phyloP scores from a whole-genome alignment of 2,329 filamentous ascomycete species.

The Ophioceras dolichostomum region DNA sequence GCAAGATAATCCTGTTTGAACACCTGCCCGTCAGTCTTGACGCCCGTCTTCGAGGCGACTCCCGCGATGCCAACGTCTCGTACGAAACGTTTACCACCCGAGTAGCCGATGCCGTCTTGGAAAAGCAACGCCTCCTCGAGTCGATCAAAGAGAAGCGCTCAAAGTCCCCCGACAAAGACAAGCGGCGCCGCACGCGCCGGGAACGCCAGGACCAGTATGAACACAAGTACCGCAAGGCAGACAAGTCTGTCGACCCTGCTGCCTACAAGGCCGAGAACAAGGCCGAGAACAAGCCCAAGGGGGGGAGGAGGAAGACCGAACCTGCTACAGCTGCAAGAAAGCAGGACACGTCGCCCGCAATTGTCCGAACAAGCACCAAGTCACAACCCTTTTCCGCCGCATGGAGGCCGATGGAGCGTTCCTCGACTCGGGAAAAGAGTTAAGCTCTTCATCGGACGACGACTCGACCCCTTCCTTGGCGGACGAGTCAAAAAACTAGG shows the following conservation, averaged over 20 bases:
- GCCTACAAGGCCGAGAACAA: too few species aligned
- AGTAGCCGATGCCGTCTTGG: too few species aligned
- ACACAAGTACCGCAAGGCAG: too few species aligned
- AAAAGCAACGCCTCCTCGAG: too few species aligned
- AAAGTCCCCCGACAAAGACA: too few species aligned
- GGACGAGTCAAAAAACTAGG: neutral
- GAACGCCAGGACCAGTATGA: too few species aligned
- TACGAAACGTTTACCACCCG: neutral
- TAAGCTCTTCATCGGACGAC: neutral
- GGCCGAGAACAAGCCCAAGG: too few species aligned
- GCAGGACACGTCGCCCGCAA: neutral
- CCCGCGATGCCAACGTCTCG: neutral
- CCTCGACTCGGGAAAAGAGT: neutral
- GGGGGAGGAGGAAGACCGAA: too few species aligned
- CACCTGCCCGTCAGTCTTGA: neutral
- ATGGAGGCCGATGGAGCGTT: neutral
- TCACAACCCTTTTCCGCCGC: neutral
- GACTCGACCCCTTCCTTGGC: neutral
- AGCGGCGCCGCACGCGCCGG: too few species aligned
- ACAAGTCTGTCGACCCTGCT: too few species aligned
- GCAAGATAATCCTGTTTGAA: neutral
- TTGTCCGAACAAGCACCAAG: neutral
- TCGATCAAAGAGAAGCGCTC: too few species aligned
- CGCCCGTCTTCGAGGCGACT: neutral
- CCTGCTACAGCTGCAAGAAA: too few species aligned